Evolutionary conservation across 2,329 filamentous ascomycete genomes (phyloP).

Genomic region (Fusarium albosuccineum): DNA sequence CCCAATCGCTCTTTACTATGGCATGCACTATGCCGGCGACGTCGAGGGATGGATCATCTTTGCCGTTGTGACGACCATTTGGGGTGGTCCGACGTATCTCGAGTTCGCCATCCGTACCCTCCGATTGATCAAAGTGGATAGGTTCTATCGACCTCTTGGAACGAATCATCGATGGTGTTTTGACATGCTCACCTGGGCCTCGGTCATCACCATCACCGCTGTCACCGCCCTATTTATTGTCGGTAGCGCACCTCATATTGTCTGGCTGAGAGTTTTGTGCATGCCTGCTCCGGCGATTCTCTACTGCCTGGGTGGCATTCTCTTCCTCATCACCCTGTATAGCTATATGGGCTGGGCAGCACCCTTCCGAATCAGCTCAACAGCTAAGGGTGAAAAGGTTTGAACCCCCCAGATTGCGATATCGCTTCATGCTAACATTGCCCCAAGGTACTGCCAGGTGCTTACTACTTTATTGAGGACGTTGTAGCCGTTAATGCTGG

Average conservation of each 20-base stretch:
- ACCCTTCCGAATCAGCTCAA: slow-evolving; percentile 74
- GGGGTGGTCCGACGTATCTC: slow-evolving; percentile 67
- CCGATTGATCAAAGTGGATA: slow-evolving; percentile 62
- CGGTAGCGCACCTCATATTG: slow-evolving; percentile 63
- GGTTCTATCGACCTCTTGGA: slow-evolving; percentile 64
- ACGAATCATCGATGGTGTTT: slow-evolving; percentile 62
- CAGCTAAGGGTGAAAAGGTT: slow-evolving; percentile 64
- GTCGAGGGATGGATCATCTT: slow-evolving; percentile 61
- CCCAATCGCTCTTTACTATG: slow-evolving; percentile 67
- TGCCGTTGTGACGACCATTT: slow-evolving; percentile 67
- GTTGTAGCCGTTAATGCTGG: slow-evolving; percentile 75
- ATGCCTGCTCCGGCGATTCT: slow-evolving; percentile 66
- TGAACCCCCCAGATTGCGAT: not conserved
- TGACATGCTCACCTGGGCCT: slow-evolving; percentile 62
- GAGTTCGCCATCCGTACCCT: slow-evolving; percentile 64
- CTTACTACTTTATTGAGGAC: slow-evolving; percentile 76
- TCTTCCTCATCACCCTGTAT: slow-evolving; percentile 54
- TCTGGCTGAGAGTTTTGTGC: slow-evolving; percentile 63
- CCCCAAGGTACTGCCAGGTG: slow-evolving; percentile 66
- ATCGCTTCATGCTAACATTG: slow-evolving; percentile 42
- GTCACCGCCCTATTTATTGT: slow-evolving; percentile 65
- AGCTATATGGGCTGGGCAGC: slow-evolving; percentile 58
- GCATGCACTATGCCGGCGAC: slow-evolving; percentile 57
- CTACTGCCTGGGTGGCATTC: slow-evolving; percentile 59
- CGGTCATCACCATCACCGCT: slow-evolving; percentile 60